Evolutionary conservation across 345 rosid species (phyloP).

Genomic region (Durio zibethinus): DNA sequence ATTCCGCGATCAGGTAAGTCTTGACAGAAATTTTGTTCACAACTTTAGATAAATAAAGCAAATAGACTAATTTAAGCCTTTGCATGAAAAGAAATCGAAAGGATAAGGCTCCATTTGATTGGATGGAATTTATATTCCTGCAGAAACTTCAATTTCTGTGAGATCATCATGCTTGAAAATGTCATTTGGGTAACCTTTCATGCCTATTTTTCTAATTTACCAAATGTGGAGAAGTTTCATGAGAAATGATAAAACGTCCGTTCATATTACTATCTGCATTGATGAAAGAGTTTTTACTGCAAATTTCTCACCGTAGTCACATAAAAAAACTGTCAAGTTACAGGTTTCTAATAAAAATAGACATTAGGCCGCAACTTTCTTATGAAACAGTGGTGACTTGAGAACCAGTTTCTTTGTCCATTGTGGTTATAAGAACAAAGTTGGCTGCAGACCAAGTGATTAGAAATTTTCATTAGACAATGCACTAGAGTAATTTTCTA

Average conservation of each 20-base stretch:
- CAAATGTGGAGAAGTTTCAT: background rate
- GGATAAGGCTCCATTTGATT: background rate
- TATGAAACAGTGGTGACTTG: background rate
- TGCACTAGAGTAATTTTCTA: too few species aligned
- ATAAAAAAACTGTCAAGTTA: background rate
- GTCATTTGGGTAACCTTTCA: background rate
- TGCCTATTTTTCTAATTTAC: background rate
- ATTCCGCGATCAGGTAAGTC: slow-evolving; percentile 88
- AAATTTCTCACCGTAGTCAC: background rate
- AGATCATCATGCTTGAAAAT: background rate
- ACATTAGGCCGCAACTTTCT: background rate
- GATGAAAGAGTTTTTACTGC: background rate
- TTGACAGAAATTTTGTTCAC: background rate
- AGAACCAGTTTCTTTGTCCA: background rate
- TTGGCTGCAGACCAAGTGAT: background rate
- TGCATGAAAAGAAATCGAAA: background rate
- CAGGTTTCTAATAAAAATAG: background rate
- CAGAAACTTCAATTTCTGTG: background rate
- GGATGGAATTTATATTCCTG: background rate
- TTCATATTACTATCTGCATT: background rate
- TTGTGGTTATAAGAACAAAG: background rate
- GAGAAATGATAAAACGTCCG: background rate
- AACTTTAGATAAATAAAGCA: background rate
- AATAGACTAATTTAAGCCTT: background rate
- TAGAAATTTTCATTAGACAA: background rate